Base-by-base conservation (phyloP, 2,329 filamentous ascomycete species). In the Talaromyces verruculosus region DNA sequence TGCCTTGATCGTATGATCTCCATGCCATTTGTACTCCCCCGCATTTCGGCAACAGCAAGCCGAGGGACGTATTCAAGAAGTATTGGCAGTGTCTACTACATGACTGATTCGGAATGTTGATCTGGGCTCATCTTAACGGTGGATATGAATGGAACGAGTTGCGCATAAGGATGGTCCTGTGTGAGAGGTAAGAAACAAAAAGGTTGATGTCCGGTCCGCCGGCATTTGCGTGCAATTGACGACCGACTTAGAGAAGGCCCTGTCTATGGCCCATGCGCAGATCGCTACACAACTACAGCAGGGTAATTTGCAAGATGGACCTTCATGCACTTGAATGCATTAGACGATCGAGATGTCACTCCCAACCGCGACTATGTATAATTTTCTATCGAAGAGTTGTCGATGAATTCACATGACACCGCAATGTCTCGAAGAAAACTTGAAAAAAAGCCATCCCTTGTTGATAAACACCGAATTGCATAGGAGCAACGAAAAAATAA, bases 391-490 rank as follows among this genome's bases (percentile, higher is more conserved):
- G n/a, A 11, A 57, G 30, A 57, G 30, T 25, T 22, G 53, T 57
- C 53, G 53, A 39, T 57, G 53, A 22, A 57, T 25, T 22, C 30
- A 57, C 30, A 57, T 17, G 53, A 39, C 53, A 57, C n/a, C 53
- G 33, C 53, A 17, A 37, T 39, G 33, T 37, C 19, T 57, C 53
- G 19, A 39, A 39, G 30, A 35, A 37, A 57, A 57, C n/a, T 37
- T 37, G 28, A 63, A 51, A 51, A 30, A 22, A 63, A 28, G 43
- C 61, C 61, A 55, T 55, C 47, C 47, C 39, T 33, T 55, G 22
- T 63, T 53, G 37, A 49, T 51, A 51, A 63, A 63, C 61, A 63
- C 61, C 61, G 47, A 47, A 57, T 63, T 55, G 61, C 61, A 33
- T 43, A 55, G 37, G 30, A 25, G 61, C 61, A 55, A 41, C 35